Evolutionary conservation across 2,329 filamentous ascomycete genomes (phyloP), one percentile per base, ranked within the genome.

Genomic region (Fusarium pininemorale): DNA sequence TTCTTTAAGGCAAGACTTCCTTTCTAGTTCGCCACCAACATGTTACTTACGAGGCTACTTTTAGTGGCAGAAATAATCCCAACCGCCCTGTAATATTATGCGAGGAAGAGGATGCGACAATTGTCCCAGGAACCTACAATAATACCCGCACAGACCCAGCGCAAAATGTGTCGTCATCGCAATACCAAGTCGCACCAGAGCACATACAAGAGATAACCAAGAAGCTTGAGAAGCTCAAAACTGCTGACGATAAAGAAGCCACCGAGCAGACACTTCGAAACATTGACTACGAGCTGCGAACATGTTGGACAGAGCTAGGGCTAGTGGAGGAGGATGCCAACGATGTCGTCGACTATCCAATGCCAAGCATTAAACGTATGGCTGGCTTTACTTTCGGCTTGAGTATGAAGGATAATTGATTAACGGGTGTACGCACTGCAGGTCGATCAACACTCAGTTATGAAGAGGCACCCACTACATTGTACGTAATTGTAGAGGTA

Each of bases 381-480:
- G 16, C 2, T 3, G 8, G 7, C 22, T 15, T 13, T 48, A 0
- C 16, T 18, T 30, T 7, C 28, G 7, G 2, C 41, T 24, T 44
- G 15, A 24, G 10, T 5, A 1, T 14, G 1, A 13, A n/a, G 22
- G 7, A 32, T 5, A 5, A 30, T 38, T 38, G 3, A 41, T 7
- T 37, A 28, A n/a, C 30, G 28, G 10, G 5, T 20, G 9, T 5
- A 13, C 6, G 9, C 22, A 16, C 24, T 8, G 4, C 7, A 65
- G 62, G 62, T 18, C 32, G 45, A 26, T 65, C 47, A 3, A 65
- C 38, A 1, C 42, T 65, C 11, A 53, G 30, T 24, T 62, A 44
- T 35, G 56, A 65, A 22, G 47, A 62, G 9, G 56, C 56, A 18
- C 56, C 62, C n/a, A 65, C 62, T 26, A 65, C 62, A 2, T 15